Evolutionary conservation across 768 basidiomycete genomes (phyloP), one percentile per base, ranked within the genome.

Genomic region (Auricularia cornea): DNA sequence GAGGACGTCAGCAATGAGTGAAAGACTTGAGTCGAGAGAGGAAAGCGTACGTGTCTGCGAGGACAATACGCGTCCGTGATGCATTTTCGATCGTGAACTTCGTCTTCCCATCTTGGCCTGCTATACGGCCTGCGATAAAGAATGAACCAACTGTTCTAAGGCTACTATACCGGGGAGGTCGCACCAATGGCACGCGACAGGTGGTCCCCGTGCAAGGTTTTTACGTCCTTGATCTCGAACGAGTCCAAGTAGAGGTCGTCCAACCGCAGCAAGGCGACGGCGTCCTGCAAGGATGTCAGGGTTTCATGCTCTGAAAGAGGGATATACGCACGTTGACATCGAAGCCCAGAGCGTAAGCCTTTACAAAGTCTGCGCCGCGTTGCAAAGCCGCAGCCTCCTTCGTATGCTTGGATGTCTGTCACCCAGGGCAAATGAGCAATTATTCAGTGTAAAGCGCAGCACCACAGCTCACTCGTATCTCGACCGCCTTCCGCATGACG

Each of bases 71-170:
- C 30, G 97, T 99, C 63, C 96, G 84, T 68, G 89, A 95, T 2
- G 94, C 84, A 70, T 98, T 99, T 79, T 99, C 97, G 62, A 99
- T 98, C 2, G 95, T 94, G 74, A 98, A 98, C 73, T 97, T 95
- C 12, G 95, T 98, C 78, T 98, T 98, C 52, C 97, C 97, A 66
- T 97, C 94, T 72, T 99, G 94, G 3, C 97, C 97, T 12, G 97
- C 97, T 72, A 99, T 98, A 68, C 97, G 95, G 68, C 94, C 91
- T 92, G 68, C 11, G 60, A 61, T 30, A n/a, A n/a, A n/a, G n/a
- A n/a, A n/a, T 60, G 20, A 23, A 26, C 20, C n/a, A 63, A 30
- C 59, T 28, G 38, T 63, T 28, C 3, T 54, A 2, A n/a, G n/a
- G n/a, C n/a, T n/a, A n/a, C n/a, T n/a, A n/a, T n/a, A n/a, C n/a